phyloP scores from a whole-genome alignment of 768 basidiomycete genomes.

The Podaxis pistillaris region DNA sequence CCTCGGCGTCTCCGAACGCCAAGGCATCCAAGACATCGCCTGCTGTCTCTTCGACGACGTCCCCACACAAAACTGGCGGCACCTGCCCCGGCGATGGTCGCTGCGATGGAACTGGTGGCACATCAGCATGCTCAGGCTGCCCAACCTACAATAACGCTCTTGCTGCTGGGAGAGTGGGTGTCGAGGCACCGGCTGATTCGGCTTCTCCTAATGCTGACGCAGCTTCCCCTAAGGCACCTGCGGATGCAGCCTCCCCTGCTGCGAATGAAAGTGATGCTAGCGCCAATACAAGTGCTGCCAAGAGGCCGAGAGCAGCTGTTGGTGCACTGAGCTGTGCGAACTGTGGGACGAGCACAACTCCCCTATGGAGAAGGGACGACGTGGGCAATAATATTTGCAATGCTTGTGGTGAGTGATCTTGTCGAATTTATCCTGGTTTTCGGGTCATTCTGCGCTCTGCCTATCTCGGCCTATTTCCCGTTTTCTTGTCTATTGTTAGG shows the following conservation, averaged over 20 bases:
- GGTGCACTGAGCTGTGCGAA: slow-evolving; percentile 85
- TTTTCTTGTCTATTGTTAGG: background rate
- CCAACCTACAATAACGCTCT: slow-evolving; percentile 93
- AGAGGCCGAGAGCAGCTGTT: slow-evolving; percentile 42
- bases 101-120: slow-evolving; percentile 96
- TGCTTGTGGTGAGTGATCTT: slow-evolving; percentile 78
- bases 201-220: slow-evolving; percentile 16
- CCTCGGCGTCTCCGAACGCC: slow-evolving; percentile 15
- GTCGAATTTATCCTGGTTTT: slow-evolving; percentile 16
- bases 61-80: slow-evolving; percentile 35
- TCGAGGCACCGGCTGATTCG: slow-evolving; percentile 17
- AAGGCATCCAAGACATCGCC: slow-evolving; percentile 1
- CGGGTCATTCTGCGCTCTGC: slow-evolving; percentile 20
- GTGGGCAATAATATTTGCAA: slow-evolving; percentile 94
- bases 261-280: slow-evolving; percentile 34
- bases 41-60: slow-evolving; percentile 19
- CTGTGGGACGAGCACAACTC: slow-evolving; percentile 87
- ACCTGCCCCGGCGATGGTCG: slow-evolving; percentile 99
- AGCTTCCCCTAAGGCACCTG: slow-evolving; percentile 15
- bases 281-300: slow-evolving; percentile 25
- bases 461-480: slow-evolving; percentile 12
- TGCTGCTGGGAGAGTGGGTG: slow-evolving; percentile 39
- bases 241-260: slow-evolving; percentile 20
- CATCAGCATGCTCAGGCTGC: slow-evolving; percentile 90
- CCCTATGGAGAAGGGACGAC: slow-evolving; percentile 87